Base-by-base conservation (phyloP, 208 protist genomes). In the Leishmania martiniquensis region DNA sequence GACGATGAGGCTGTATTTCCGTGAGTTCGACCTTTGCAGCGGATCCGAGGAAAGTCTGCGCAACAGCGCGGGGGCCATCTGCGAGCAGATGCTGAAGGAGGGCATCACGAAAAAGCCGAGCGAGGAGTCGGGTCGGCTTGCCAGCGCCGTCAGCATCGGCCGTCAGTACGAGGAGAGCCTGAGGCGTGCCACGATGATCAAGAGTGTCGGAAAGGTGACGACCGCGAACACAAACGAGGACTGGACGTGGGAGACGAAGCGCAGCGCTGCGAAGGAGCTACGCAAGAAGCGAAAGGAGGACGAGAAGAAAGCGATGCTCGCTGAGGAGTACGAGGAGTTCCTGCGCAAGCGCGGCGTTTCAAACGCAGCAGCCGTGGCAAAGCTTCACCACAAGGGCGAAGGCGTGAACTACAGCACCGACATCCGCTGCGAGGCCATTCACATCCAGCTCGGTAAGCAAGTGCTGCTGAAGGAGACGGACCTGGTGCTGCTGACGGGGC, bases 361-460 rank as follows among this genome's bases (percentile, higher is more conserved):
- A 13, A 96, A 87, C 80, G 75, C 89, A 34, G 76, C 89, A 12
- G 84, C 92, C 20, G 90, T 97, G 59, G 94, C 90, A 37, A 97
- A 97, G 82, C 80, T 97, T 67, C 94, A 97, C 76, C 80, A 96
- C 85, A 95, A 95, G 75, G 87, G 85, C 73, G 92, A 96, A 29
- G 93, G 89, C 52, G 81, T 63, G 25, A 91, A 88, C 77, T 95
- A 95, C 85, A 89, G 80, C 68, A 93, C 87, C 12, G 95, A 98
- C 49, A 97, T 98, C 67, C 93, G 91, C 52, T 96, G 91, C 77
- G 90, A 97, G 44, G 80, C 84, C 72, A 95, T 98, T 79, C 92
- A 95, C 77, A 97, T 98, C 65, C 87, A 92, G 66, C 94, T 98
- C 85, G 94, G 95, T 45, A 98, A 97, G 85, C 87, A 94, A 77